Conservation (phyloP, 1,284 basidiomycete species). For the Thecaphora frezii region DNA sequence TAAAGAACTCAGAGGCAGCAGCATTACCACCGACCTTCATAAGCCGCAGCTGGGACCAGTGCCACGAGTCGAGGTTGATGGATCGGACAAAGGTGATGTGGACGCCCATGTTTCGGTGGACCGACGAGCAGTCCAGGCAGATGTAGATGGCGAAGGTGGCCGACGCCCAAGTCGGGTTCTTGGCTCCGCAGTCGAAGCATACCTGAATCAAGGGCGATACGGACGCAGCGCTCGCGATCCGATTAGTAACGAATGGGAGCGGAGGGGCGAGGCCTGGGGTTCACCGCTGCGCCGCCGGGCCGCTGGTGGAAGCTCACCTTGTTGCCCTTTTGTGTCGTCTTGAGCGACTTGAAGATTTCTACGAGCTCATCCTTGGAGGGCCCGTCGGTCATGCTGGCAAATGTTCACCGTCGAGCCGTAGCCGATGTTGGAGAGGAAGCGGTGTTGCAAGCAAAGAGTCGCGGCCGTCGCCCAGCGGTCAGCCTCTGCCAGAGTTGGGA, state of each 20-base stretch:
- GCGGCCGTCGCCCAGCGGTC: too few relatives aligned
- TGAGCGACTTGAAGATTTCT: constrained; percentile 58
- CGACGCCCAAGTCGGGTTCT: constrained; percentile 96
- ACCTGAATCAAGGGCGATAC: too few relatives aligned
- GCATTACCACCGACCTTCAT: constrained; percentile 97
- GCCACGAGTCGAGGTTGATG: constrained; percentile 95
- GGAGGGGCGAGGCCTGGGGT: constrained; percentile 3
- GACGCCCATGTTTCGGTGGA: constrained; percentile 95
- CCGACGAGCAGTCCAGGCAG: constrained; percentile 92
- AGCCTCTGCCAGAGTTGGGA: too few relatives aligned
- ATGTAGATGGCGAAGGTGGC: constrained; percentile 97
- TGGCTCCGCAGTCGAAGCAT: constrained; percentile 94
- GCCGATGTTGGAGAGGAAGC: too few relatives aligned
- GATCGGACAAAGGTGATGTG: constrained; percentile 97
- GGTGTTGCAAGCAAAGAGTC: too few relatives aligned
- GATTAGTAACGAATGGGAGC: too few relatives aligned
- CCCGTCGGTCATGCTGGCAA: constrained; percentile 42
- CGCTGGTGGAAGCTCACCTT: constrained; percentile 34
- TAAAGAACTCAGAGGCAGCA: constrained; percentile 86
- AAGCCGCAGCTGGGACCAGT: constrained; percentile 82
- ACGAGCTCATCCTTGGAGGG: constrained; percentile 54
- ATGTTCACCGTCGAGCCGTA: neutral
- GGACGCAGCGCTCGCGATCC: too few relatives aligned
- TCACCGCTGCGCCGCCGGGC: neutral
- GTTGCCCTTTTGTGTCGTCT: constrained; percentile 48